A percentile compares a stretch with the other conserved stretches of the same genome.
phyloP scores from a whole-genome alignment of 2,329 filamentous ascomycete genomes.

The Blastomyces emzantsi region DNA sequence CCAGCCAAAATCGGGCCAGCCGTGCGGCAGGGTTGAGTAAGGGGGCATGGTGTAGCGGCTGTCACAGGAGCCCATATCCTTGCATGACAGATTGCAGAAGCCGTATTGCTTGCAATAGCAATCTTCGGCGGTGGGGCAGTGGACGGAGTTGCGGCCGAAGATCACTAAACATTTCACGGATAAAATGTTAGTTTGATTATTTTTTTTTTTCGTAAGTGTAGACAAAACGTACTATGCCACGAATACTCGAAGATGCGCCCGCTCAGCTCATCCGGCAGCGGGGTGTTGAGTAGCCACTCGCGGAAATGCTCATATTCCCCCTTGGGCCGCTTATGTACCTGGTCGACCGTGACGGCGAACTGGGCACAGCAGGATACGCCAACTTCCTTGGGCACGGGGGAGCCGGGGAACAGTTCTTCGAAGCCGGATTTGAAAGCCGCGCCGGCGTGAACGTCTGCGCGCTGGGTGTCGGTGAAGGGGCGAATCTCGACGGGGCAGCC shows the following conservation, averaged over 20 bases:
- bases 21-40: slow-evolving; percentile 48
- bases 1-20: slow-evolving; percentile 54
- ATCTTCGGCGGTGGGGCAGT: slow-evolving; percentile 52
- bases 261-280: slow-evolving; percentile 40
- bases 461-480: slow-evolving; percentile 36
- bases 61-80: slow-evolving; percentile 40
- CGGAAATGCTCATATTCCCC: slow-evolving; percentile 42
- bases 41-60: slow-evolving; percentile 52
- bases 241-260: slow-evolving; percentile 49
- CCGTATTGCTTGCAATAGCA: slow-evolving; percentile 62
- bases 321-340: slow-evolving; percentile 38
- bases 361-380: slow-evolving; percentile 48
- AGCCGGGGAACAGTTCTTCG: slow-evolving; percentile 40
- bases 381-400: slow-evolving; percentile 34
- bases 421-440: slow-evolving; percentile 43
- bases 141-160: slow-evolving; percentile 48
- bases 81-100: slow-evolving; percentile 42
- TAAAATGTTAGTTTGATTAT: too few species aligned
- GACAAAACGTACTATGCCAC: slow-evolving; percentile 45
- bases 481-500: slow-evolving; percentile 46
- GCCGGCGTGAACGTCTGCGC: slow-evolving; percentile 40
- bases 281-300: slow-evolving; percentile 42
- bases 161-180: slow-evolving; percentile 38
- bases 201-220: too few species aligned
- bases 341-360: slow-evolving; percentile 44